Percentiles rank a stretch among this genome's conserved stretches.
phyloP scores from a whole-genome alignment of 163 green algal species.

The Volvox carteri region DNA sequence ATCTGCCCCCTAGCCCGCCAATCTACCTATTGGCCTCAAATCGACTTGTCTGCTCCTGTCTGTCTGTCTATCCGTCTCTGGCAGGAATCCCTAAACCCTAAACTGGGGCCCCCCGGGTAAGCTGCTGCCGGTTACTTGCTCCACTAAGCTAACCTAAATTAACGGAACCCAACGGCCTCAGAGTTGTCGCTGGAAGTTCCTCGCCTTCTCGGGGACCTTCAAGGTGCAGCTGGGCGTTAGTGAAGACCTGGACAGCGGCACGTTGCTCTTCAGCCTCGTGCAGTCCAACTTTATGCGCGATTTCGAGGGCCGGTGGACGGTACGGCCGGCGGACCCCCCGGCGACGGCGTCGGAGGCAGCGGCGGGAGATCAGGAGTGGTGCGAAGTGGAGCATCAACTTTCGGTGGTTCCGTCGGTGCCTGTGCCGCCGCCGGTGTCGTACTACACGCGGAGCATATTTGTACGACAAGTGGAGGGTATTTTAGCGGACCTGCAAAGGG shows the following conservation, averaged over 20 bases:
- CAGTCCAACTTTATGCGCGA: conserved; percentile 68
- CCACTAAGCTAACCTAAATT: too few relatives aligned
- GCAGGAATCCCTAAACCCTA: too few relatives aligned
- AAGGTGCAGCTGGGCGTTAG: conserved; percentile 53
- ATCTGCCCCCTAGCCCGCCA: too few relatives aligned
- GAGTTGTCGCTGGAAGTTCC: conserved; percentile 56
- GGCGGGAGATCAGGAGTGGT: conserved; percentile 24
- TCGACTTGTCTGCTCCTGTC: too few relatives aligned
- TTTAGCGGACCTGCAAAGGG: conserved; percentile 24
- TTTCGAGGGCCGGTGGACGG: conserved; percentile 68
- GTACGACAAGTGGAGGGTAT: conserved; percentile 61
- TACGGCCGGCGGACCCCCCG: background rate
- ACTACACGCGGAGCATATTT: conserved; percentile 65
- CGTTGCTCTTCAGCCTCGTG: conserved; percentile 65
- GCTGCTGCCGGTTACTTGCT: too few relatives aligned
- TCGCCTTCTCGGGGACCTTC: conserved; percentile 68
- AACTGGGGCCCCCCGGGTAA: too few relatives aligned
- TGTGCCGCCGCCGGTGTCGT: conserved; percentile 53
- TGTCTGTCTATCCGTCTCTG: too few relatives aligned
- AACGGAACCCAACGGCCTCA: too few relatives aligned
- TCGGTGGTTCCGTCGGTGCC: conserved; percentile 64
- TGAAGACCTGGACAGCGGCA: conserved; percentile 22
- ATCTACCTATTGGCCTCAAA: too few relatives aligned
- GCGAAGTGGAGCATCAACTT: conserved; percentile 69
- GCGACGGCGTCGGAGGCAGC: background rate